These are phyloP conservation scores for Globisporangium splendens DNA, from an alignment of 352 stramenopile species.

Conservation along the genomic window DNA sequence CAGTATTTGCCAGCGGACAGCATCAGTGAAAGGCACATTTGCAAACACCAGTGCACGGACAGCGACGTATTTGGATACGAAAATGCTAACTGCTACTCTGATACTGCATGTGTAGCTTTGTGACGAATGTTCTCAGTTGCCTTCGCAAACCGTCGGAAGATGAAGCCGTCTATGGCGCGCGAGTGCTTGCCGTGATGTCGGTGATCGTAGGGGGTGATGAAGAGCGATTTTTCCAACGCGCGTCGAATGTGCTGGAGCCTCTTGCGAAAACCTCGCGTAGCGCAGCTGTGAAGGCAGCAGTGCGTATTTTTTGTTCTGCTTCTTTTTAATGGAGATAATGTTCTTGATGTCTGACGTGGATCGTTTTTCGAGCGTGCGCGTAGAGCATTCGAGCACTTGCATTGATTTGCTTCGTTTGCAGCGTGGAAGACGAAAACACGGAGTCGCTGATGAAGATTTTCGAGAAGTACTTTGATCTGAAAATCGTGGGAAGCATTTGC, in stretches of 20 bases:
- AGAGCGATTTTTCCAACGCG: constrained; percentile 73
- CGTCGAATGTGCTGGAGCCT: constrained; percentile 65
- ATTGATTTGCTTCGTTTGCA: constrained; percentile 74
- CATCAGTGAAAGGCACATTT: constrained; percentile 62
- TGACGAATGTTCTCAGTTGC: constrained; percentile 63
- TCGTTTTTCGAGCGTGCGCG: neutral
- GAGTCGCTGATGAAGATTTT: constrained; percentile 60
- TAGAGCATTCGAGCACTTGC: constrained; percentile 70
- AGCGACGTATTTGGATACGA: no score
- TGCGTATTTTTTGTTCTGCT: constrained; percentile 18
- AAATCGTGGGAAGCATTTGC: constrained; percentile 62
- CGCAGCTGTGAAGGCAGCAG: constrained; percentile 58
- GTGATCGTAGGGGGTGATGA: constrained; percentile 74
- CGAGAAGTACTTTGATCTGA: constrained; percentile 68
- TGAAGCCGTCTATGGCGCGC: constrained; percentile 60
- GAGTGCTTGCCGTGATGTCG: constrained; percentile 68
- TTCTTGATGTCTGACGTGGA: neutral
- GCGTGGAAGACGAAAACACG: constrained; percentile 72
- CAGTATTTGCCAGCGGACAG: constrained; percentile 67
- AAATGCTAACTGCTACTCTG: neutral
- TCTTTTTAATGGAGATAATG: neutral
- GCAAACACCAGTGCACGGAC: no score
- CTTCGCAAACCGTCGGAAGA: constrained; percentile 68
- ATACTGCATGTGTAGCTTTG: constrained; percentile 37
- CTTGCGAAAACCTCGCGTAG: constrained; percentile 65